phyloP scores from a whole-genome alignment of 2,329 filamentous ascomycete species.

The Arthrobotrys pseudoclavata region DNA sequence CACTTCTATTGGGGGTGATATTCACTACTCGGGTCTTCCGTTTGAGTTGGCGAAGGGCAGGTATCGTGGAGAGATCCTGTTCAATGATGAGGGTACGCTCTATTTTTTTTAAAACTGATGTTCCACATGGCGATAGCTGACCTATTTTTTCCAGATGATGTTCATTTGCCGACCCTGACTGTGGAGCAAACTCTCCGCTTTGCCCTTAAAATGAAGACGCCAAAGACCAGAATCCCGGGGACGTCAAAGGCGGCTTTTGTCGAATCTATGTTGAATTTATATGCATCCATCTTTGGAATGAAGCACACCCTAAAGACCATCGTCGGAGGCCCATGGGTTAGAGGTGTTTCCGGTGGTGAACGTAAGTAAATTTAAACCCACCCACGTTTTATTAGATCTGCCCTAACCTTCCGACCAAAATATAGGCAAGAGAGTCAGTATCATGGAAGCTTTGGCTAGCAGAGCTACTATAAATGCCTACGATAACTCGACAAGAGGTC shows the following conservation, averaged over 20 bases:
- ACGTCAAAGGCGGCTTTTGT: slow-evolving; percentile 69
- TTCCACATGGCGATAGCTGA: background rate
- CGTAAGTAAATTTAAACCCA: slow-evolving; percentile 69
- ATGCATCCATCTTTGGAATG: slow-evolving; percentile 78
- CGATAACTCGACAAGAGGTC: slow-evolving; percentile 85
- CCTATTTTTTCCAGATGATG: slow-evolving; percentile 60
- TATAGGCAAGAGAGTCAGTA: slow-evolving; percentile 73
- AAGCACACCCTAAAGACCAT: slow-evolving; percentile 79
- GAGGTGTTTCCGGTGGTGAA: slow-evolving; percentile 84
- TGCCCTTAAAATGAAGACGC: slow-evolving; percentile 69
- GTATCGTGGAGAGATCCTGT: slow-evolving; percentile 82
- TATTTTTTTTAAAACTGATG: background rate
- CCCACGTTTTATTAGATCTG: no score
- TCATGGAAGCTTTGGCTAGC: slow-evolving; percentile 81
- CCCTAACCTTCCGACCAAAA: background rate
- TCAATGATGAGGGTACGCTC: slow-evolving; percentile 81
- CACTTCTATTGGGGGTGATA: slow-evolving; percentile 76
- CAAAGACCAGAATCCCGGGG: slow-evolving; percentile 61
- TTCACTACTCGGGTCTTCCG: slow-evolving; percentile 79
- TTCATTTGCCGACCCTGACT: slow-evolving; percentile 78
- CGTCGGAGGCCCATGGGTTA: slow-evolving; percentile 78
- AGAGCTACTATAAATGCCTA: slow-evolving; percentile 81
- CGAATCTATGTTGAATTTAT: slow-evolving; percentile 73
- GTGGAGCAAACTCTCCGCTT: slow-evolving; percentile 84
- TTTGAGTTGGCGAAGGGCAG: slow-evolving; percentile 76